phyloP scores from a whole-genome alignment of 805 yeast species.

The Wickerhamomyces silvicola region DNA sequence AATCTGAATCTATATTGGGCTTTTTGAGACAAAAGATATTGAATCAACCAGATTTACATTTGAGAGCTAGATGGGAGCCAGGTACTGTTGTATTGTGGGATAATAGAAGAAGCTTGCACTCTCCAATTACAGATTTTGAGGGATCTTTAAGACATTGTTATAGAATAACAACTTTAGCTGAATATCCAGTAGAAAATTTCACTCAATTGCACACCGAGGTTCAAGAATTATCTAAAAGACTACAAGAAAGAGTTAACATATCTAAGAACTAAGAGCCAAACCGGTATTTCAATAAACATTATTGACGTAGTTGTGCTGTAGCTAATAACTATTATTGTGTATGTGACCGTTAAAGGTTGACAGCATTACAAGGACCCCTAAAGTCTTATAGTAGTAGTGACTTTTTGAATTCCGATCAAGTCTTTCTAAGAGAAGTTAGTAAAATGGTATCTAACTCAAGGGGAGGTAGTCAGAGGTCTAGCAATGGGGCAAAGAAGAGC shows the following conservation, averaged over 20 bases:
- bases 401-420: no score
- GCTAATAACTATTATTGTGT: no score
- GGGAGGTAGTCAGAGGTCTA: no score
- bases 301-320: no score
- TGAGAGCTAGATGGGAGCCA: slow-evolving; percentile 3
- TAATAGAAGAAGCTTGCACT: slow-evolving; percentile 3
- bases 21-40: neutral
- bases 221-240: neutral
- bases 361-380: no score
- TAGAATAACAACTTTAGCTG: slow-evolving; percentile 38
- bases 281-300: no score
- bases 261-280: neutral
- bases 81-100: slow-evolving; percentile 4
- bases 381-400: no score
- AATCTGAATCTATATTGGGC: neutral
- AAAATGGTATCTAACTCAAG: no score
- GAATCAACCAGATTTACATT: slow-evolving; percentile 1
- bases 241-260: neutral
- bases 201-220: slow-evolving; percentile 1
- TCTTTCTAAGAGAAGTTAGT: no score
- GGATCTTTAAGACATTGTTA: slow-evolving; percentile 20
- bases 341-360: no score
- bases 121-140: slow-evolving; percentile 1
- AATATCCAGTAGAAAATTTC: slow-evolving; percentile 38
- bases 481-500: no score